A percentile compares a stretch with the other conserved stretches of the same genome.
Evolutionary conservation across 1,284 basidiomycete genomes (phyloP).

Genomic region (Singerocomus inundabilis): DNA sequence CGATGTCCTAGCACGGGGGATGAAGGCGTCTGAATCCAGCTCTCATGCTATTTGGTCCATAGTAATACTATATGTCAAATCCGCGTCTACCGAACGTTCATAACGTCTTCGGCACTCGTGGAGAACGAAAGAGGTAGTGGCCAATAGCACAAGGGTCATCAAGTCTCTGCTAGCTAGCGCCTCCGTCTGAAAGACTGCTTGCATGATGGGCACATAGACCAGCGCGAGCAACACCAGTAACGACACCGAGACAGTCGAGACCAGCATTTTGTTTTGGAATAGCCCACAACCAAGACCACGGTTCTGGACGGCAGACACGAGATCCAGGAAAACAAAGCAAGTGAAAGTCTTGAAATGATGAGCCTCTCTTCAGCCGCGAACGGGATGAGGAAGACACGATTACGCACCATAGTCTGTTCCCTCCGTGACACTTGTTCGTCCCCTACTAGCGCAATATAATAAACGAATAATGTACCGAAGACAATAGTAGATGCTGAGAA

Average conservation of each 20-base stretch:
- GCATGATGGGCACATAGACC: slow-evolving; percentile 90
- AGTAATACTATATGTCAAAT: slow-evolving; percentile 34
- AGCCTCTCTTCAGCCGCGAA: not conserved
- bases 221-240: slow-evolving; percentile 81
- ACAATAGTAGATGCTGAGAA: slow-evolving; percentile 94
- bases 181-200: slow-evolving; percentile 92
- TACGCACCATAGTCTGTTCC: slow-evolving; percentile 90
- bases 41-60: slow-evolving; percentile 46
- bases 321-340: slow-evolving; percentile 94
- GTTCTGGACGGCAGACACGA: slow-evolving; percentile 93
- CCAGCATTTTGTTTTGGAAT: slow-evolving; percentile 84
- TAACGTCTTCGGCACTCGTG: slow-evolving; percentile 83
- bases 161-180: slow-evolving; percentile 73
- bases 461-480: slow-evolving; percentile 85
- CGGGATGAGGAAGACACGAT: not conserved
- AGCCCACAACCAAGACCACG: slow-evolving; percentile 83
- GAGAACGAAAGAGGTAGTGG: slow-evolving; percentile 62
- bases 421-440: slow-evolving; percentile 80
- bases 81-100: slow-evolving; percentile 55
- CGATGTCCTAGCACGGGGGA: not conserved
- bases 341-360: slow-evolving; percentile 77
- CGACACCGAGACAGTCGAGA: slow-evolving; percentile 83
- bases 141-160: slow-evolving; percentile 69
- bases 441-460: slow-evolving; percentile 70
- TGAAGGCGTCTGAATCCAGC: not conserved